phyloP scores from a whole-genome alignment of 2,329 filamentous ascomycete species.

The Thielaviopsis populi region DNA sequence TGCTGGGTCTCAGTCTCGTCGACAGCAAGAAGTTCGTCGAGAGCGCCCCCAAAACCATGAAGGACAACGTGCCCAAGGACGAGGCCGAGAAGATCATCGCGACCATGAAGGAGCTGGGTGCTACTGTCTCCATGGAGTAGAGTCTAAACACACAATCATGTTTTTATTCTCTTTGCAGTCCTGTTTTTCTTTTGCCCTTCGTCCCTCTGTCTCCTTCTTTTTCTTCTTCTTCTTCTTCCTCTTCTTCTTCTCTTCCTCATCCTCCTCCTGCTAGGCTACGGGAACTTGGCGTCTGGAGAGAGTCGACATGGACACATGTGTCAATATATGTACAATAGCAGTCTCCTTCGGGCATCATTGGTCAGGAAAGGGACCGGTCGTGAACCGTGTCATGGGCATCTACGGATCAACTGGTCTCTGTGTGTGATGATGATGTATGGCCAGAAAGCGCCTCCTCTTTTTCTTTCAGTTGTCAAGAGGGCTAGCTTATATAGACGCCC shows the following conservation, averaged over 20 bases:
- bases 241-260: neutral
- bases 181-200: constrained; percentile 7
- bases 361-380: constrained; percentile 1
- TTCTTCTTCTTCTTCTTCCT: neutral
- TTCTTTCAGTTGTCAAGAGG: constrained; percentile 1
- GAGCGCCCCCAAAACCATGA: constrained; percentile 94
- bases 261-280: neutral
- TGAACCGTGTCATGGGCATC: neutral
- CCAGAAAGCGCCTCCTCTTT: neutral
- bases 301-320: neutral
- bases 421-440: constrained; percentile 9
- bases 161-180: constrained; percentile 1
- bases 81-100: constrained; percentile 98
- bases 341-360: constrained; percentile 4
- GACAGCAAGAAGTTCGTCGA: constrained; percentile 99
- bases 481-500: constrained; percentile 15
- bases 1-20: constrained; percentile 89
- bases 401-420: neutral
- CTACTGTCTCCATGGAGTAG: constrained; percentile 81
- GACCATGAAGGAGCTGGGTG: constrained; percentile 83
- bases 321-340: constrained; percentile 7
- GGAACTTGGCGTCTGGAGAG: neutral
- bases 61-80: constrained; percentile 97
- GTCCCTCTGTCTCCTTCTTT: neutral
- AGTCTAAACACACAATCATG: constrained; percentile 20